These are phyloP conservation scores for Zoysia japonica DNA, from an alignment of 176 grass and related monocot species.

Conservation along the genomic window DNA sequence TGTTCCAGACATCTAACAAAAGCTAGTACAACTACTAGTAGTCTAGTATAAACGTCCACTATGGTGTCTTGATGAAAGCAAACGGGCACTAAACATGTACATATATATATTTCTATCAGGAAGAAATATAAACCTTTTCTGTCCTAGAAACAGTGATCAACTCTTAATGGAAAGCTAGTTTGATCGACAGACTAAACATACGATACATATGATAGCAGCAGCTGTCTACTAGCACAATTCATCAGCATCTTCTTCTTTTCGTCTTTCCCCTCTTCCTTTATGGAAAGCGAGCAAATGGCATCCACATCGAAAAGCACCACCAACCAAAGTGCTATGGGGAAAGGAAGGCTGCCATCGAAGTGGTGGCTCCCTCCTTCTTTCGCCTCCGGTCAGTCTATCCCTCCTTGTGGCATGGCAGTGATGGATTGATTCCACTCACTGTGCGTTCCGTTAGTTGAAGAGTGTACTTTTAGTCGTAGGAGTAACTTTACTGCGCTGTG, in stretches of 20 bases:
- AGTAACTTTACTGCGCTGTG: slow-evolving; percentile 1
- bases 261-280: slow-evolving; percentile 27
- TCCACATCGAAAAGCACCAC: slow-evolving; percentile 67
- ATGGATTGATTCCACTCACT: slow-evolving; percentile 23
- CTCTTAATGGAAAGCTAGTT: slow-evolving; percentile 22
- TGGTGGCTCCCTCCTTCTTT: slow-evolving; percentile 37
- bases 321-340: slow-evolving; percentile 35
- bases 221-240: neutral
- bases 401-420: neutral
- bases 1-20: slow-evolving; percentile 24
- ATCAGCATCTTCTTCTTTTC: slow-evolving; percentile 1
- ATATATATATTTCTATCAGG: slow-evolving; percentile 50
- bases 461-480: neutral
- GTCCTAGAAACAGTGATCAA: slow-evolving; percentile 32
- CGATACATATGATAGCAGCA: neutral
- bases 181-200: neutral
- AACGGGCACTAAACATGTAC: slow-evolving; percentile 42
- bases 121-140: slow-evolving; percentile 28
- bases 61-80: slow-evolving; percentile 17
- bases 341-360: slow-evolving; percentile 38
- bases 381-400: neutral
- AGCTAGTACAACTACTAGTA: neutral
- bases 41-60: neutral
- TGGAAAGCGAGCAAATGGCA: slow-evolving; percentile 52
- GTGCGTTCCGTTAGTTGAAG: neutral